Conservation (phyloP, 176 grass and related monocot species). For the Aechmea fasciata region DNA sequence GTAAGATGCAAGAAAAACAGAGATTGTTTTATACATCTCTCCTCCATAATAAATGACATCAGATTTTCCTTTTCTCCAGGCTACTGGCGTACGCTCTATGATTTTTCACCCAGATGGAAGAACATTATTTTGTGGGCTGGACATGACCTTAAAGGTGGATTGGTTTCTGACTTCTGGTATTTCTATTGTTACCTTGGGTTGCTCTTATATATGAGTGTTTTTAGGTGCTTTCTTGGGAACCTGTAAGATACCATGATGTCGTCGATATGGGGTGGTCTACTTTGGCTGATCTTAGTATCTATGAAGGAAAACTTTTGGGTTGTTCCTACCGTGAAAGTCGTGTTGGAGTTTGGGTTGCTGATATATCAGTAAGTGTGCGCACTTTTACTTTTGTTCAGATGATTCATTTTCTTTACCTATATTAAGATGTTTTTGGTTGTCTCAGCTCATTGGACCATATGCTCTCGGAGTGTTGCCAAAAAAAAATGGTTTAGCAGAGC, state of each 20-base stretch:
- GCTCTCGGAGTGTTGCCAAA: constrained; percentile 78
- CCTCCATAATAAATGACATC: background rate
- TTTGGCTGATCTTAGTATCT: constrained; percentile 88
- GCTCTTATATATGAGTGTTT: constrained; percentile 20
- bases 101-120: constrained; percentile 95
- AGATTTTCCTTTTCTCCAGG: constrained; percentile 30
- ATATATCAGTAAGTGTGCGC: constrained; percentile 71
- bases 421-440: constrained; percentile 25
- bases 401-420: constrained; percentile 14
- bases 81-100: constrained; percentile 51
- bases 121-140: constrained; percentile 87
- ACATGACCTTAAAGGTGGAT: constrained; percentile 66
- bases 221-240: constrained; percentile 98
- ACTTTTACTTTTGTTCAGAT: constrained; percentile 5
- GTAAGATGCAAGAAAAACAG: background rate
- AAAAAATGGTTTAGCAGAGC: constrained; percentile 45
- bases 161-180: constrained; percentile 7
- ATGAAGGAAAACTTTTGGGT: constrained; percentile 97
- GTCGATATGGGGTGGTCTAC: constrained; percentile 90
- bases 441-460: constrained; percentile 88
- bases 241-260: constrained; percentile 78
- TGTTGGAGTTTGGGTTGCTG: constrained; percentile 92
- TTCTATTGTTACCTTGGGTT: constrained; percentile 9
- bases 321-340: constrained; percentile 58
- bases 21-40: background rate